Evolutionary conservation across 2,329 filamentous ascomycete species (phyloP).

Genomic region (Colletotrichum trifolii): DNA sequence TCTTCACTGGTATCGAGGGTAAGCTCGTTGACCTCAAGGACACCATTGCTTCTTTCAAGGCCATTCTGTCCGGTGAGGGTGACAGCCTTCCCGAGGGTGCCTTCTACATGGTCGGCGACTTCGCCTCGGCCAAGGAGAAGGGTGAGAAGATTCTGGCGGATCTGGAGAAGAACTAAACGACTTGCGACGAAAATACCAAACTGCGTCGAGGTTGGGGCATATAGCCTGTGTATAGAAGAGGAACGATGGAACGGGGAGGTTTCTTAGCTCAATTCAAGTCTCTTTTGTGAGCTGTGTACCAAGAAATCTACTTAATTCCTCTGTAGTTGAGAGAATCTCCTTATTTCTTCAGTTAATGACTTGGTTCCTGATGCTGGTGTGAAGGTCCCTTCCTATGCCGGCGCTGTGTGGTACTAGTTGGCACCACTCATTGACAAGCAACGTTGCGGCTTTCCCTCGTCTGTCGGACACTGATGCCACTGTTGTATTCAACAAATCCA

Average conservation of each 20-base stretch:
- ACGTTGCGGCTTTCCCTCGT: too few relatives aligned
- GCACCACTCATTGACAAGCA: too few relatives aligned
- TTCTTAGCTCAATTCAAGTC: slow-evolving; percentile 66
- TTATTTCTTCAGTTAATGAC: slow-evolving; percentile 30
- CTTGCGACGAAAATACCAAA: slow-evolving; percentile 37
- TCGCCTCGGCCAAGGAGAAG: slow-evolving; percentile 92
- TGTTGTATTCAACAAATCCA: too few relatives aligned
- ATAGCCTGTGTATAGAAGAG: slow-evolving; percentile 69
- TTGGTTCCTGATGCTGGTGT: background rate
- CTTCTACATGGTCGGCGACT: slow-evolving; percentile 99
- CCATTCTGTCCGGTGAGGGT: slow-evolving; percentile 93
- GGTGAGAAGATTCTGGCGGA: slow-evolving; percentile 99
- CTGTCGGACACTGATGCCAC: too few relatives aligned
- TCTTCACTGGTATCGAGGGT: slow-evolving; percentile 95
- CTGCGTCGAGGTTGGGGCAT: slow-evolving; percentile 53
- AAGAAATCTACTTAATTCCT: slow-evolving; percentile 64
- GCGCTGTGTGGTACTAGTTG: too few relatives aligned
- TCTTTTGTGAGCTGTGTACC: slow-evolving; percentile 72
- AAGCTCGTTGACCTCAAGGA: slow-evolving; percentile 98
- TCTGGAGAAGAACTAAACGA: slow-evolving; percentile 67
- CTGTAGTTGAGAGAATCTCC: slow-evolving; percentile 46
- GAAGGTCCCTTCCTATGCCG: background rate
- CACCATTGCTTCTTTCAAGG: slow-evolving; percentile 97
- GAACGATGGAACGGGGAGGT: slow-evolving; percentile 60
- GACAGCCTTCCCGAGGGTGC: slow-evolving; percentile 94